phyloP scores from a whole-genome alignment of 257 asterid genomes.

The Gardenia jasminoides region DNA sequence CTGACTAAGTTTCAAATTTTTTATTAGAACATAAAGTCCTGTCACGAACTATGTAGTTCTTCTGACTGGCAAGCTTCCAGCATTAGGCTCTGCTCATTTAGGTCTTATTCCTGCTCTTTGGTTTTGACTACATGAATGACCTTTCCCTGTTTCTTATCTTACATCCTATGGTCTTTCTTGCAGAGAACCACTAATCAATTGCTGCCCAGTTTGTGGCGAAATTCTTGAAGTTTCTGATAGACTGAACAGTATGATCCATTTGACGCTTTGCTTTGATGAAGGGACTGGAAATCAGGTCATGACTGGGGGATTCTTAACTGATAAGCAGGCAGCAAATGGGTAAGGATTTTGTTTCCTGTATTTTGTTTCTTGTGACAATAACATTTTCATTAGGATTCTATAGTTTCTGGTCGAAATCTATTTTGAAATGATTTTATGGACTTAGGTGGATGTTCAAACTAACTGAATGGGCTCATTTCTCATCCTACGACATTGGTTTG shows the following conservation, averaged over 20 bases:
- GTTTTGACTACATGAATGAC: neutral
- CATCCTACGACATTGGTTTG: slow-evolving; percentile 93
- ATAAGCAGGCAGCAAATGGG: slow-evolving; percentile 98
- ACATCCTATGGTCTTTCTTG: slow-evolving; percentile 17
- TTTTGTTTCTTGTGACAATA: slow-evolving; percentile 16
- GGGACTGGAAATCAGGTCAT: slow-evolving; percentile 96
- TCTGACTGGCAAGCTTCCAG: neutral
- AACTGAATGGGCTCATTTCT: slow-evolving; percentile 94
- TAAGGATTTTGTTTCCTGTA: slow-evolving; percentile 34
- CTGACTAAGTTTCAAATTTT: neutral
- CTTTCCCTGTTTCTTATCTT: slow-evolving; percentile 2
- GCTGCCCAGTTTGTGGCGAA: slow-evolving; percentile 98
- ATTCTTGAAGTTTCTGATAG: slow-evolving; percentile 70
- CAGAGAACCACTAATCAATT: slow-evolving; percentile 86
- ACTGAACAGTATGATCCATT: slow-evolving; percentile 77
- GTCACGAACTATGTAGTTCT: neutral
- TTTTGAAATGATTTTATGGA: slow-evolving; percentile 22
- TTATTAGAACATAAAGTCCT: neutral
- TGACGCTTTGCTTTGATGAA: slow-evolving; percentile 96
- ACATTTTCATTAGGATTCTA: slow-evolving; percentile 3
- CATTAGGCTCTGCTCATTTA: neutral
- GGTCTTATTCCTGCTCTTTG: neutral
- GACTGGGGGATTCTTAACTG: slow-evolving; percentile 98
- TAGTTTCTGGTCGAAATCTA: slow-evolving; percentile 22
- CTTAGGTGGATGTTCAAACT: slow-evolving; percentile 97